A percentile compares a stretch with the other conserved stretches of the same genome.
These are phyloP conservation scores for Cinnamomum chago DNA, from an alignment of 164 flowering plant species.

Conservation along the genomic window DNA sequence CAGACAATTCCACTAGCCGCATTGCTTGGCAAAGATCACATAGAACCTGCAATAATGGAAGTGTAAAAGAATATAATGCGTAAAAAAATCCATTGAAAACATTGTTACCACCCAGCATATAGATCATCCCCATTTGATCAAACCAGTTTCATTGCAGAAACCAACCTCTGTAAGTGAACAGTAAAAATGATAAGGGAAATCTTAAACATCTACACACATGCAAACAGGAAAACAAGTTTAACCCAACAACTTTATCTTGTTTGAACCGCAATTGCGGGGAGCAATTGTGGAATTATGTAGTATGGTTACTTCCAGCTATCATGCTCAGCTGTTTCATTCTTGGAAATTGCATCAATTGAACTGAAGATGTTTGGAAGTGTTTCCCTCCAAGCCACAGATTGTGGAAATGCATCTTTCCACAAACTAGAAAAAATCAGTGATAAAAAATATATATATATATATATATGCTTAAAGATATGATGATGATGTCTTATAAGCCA, in stretches of 20 bases:
- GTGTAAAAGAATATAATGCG: neutral
- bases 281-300: neutral
- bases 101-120: neutral
- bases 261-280: neutral
- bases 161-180: neutral
- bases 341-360: too few relatives aligned
- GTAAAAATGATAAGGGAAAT: neutral
- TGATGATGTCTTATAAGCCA: neutral
- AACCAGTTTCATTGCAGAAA: neutral
- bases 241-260: neutral
- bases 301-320: neutral
- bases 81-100: neutral
- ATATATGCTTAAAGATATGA: neutral
- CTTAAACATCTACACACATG: neutral
- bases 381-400: too few relatives aligned
- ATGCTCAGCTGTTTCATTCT: neutral
- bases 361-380: too few relatives aligned
- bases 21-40: neutral
- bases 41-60: neutral
- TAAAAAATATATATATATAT: too few relatives aligned
- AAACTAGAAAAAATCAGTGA: too few relatives aligned
- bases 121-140: neutral
- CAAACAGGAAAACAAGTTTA: neutral
- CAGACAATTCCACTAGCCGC: neutral
- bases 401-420: too few relatives aligned